Evolutionary conservation across 1,139 yeast species (phyloP).

Genomic region (Yamadazyma mexicana): DNA sequence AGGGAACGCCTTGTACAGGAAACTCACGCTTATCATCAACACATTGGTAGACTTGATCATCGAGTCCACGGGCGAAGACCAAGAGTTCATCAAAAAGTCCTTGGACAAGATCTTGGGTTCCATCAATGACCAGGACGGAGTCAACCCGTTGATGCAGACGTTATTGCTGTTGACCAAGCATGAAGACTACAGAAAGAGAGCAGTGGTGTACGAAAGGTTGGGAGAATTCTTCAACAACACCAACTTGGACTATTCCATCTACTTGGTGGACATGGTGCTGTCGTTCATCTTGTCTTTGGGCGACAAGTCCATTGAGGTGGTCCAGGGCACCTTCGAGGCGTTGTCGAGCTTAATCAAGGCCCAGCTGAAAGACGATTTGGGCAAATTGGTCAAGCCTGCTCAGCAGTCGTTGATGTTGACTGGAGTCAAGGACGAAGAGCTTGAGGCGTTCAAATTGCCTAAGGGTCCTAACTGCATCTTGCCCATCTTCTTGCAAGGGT

Average conservation of each 20-base stretch:
- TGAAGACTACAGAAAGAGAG: constrained; percentile 69
- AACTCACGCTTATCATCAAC: constrained; percentile 70
- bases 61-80: constrained; percentile 34
- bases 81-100: constrained; percentile 49
- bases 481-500: constrained; percentile 91
- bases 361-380: constrained; percentile 74
- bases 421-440: constrained; percentile 62
- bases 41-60: constrained; percentile 67
- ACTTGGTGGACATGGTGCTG: constrained; percentile 73
- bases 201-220: constrained; percentile 66
- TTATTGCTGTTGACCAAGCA: constrained; percentile 72
- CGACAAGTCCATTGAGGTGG: constrained; percentile 65
- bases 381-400: constrained; percentile 75
- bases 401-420: constrained; percentile 69
- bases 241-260: constrained; percentile 67
- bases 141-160: constrained; percentile 83
- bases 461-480: constrained; percentile 86
- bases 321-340: constrained; percentile 68
- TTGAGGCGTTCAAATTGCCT: constrained; percentile 77
- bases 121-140: constrained; percentile 76
- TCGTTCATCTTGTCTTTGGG: constrained; percentile 73
- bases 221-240: constrained; percentile 70
- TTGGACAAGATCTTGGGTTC: constrained; percentile 71
- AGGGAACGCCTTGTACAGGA: constrained; percentile 75
- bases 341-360: constrained; percentile 65